Evolutionary conservation across 2,329 filamentous ascomycete genomes (phyloP).

Genomic region (Bipolaris sorokiniana): DNA sequence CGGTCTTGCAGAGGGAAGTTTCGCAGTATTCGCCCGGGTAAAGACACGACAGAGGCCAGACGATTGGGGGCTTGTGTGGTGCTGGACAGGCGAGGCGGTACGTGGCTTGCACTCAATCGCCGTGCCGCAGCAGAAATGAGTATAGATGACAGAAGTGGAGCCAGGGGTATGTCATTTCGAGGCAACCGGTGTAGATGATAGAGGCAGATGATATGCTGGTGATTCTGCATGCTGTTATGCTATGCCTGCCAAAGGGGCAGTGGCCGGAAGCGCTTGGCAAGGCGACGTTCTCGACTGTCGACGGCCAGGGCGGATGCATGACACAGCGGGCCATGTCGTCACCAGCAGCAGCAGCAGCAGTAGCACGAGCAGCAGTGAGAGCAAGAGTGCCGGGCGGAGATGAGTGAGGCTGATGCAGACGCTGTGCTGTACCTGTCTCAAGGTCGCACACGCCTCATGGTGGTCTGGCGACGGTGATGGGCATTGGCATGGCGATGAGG

Average conservation of each 20-base stretch:
- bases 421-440: slow-evolving; percentile 13
- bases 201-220: slow-evolving; percentile 6
- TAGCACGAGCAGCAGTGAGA: too few species aligned
- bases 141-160: slow-evolving; percentile 11
- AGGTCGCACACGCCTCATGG: slow-evolving; percentile 20
- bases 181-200: slow-evolving; percentile 10
- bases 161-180: slow-evolving; percentile 16
- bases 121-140: slow-evolving; percentile 16
- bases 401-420: slow-evolving; percentile 20
- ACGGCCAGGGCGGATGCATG: slow-evolving; percentile 22
- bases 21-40: slow-evolving; percentile 26
- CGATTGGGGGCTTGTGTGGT: slow-evolving; percentile 10
- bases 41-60: slow-evolving; percentile 1
- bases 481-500: background rate
- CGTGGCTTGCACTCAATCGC: slow-evolving; percentile 40
- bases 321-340: slow-evolving; percentile 29
- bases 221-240: slow-evolving; percentile 1
- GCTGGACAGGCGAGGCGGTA: slow-evolving; percentile 18
- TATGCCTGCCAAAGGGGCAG: background rate
- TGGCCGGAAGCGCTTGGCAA: slow-evolving; percentile 1
- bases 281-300: slow-evolving; percentile 24
- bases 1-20: slow-evolving; percentile 21
- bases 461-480: slow-evolving; percentile 2
- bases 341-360: slow-evolving; percentile 1
- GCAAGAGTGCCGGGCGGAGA: slow-evolving; percentile 1